These are phyloP conservation scores for Vanderwaltozyma yarrowii DNA, from an alignment of 805 yeast genomes.

Conservation along the genomic window DNA sequence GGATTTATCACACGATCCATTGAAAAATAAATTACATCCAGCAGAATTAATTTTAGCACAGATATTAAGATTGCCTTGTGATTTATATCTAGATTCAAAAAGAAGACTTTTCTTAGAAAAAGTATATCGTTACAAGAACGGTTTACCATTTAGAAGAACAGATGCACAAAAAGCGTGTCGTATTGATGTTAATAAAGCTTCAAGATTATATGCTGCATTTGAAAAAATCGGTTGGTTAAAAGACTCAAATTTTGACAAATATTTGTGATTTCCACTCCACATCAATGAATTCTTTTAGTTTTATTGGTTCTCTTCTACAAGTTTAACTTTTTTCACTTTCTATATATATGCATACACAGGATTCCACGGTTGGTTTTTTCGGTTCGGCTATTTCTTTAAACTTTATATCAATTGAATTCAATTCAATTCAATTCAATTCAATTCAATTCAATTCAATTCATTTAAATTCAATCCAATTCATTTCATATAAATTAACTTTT, in stretches of 20 bases:
- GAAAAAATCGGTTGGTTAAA: conserved; percentile 89
- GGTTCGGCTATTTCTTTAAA: too few relatives aligned
- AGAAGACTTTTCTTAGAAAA: conserved; percentile 83
- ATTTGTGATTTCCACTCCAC: too few relatives aligned
- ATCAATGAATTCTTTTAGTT: too few relatives aligned
- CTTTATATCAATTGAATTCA: too few relatives aligned
- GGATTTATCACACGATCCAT: conserved; percentile 76
- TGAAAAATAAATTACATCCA: conserved; percentile 67
- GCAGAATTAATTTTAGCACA: conserved; percentile 84
- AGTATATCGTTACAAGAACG: conserved; percentile 59
- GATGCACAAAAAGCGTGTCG: conserved; percentile 98
- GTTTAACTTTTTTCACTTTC: too few relatives aligned
- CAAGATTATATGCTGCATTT: conserved; percentile 80
- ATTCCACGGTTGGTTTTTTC: too few relatives aligned
- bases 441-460: too few relatives aligned
- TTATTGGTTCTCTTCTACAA: too few relatives aligned
- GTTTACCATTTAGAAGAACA: conserved; percentile 83
- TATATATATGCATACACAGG: too few relatives aligned
- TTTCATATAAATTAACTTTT: too few relatives aligned
- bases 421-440: too few relatives aligned
- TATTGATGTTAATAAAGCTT: conserved; percentile 93
- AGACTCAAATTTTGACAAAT: conserved; percentile 54
- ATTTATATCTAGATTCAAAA: conserved; percentile 70
- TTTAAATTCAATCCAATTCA: too few relatives aligned
- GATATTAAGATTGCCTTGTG: conserved; percentile 79